Conservation (phyloP, 2,329 filamentous ascomycete genomes). For the Macrophomina pseudophaseolina region DNA sequence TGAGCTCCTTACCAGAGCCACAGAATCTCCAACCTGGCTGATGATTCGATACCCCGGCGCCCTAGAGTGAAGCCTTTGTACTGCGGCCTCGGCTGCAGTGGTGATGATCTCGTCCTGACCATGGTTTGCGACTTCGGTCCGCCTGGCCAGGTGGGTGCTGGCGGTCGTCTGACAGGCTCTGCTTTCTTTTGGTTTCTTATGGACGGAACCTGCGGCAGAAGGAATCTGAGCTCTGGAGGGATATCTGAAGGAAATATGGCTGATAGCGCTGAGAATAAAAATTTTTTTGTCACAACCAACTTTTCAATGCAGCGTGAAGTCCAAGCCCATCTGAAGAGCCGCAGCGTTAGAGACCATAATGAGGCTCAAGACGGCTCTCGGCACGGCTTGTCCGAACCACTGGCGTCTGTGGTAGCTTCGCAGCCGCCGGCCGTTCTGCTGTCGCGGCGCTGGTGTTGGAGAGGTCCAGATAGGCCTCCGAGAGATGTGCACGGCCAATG, state of each 20-base stretch:
- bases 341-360: background rate
- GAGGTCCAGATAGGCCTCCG: too few relatives aligned
- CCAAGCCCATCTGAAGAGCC: background rate
- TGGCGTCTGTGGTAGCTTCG: too few relatives aligned
- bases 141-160: constrained; percentile 74
- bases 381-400: background rate
- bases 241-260: background rate
- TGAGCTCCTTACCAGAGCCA: constrained; percentile 92
- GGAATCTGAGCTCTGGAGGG: background rate
- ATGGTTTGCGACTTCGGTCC: constrained; percentile 75
- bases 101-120: constrained; percentile 92
- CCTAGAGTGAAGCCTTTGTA: constrained; percentile 79
- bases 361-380: background rate
- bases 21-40: constrained; percentile 89
- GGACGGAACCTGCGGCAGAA: background rate
- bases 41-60: constrained; percentile 81
- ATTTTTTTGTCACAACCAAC: background rate
- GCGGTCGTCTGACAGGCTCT: constrained; percentile 81
- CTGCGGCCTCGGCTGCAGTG: constrained; percentile 78
- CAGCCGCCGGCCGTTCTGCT: too few relatives aligned
- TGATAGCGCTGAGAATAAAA: background rate
- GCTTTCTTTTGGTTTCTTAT: constrained; percentile 31
- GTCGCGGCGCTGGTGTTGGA: too few relatives aligned
- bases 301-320: background rate
- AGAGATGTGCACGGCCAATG: too few relatives aligned